Percentiles rank a stretch among this genome's conserved stretches.
These are phyloP conservation scores for Protea cynaroides DNA, from an alignment of 164 flowering plant genomes.

Conservation along the genomic window DNA sequence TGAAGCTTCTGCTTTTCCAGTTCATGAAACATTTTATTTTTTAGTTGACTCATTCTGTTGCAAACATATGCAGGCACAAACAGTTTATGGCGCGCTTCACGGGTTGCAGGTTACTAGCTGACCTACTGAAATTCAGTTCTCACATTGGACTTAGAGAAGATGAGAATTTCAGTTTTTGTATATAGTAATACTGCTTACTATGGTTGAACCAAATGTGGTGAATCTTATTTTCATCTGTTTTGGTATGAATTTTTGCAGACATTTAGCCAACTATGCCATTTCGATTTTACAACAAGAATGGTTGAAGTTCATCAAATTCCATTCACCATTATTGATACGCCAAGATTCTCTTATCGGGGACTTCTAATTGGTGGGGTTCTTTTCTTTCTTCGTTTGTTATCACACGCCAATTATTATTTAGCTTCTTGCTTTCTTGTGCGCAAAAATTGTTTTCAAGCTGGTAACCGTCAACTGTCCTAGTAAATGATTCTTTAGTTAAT, in stretches of 20 bases:
- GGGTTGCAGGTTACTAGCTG: slow-evolving; percentile 62
- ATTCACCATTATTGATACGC: slow-evolving; percentile 61
- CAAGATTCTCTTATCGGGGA: slow-evolving; percentile 80
- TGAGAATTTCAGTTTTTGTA: not conserved
- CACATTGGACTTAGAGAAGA: not conserved
- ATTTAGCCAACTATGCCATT: slow-evolving; percentile 72
- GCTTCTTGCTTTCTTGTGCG: not conserved
- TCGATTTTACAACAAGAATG: slow-evolving; percentile 41
- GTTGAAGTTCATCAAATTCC: slow-evolving; percentile 58
- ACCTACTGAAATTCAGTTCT: not conserved
- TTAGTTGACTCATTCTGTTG: slow-evolving; percentile 3
- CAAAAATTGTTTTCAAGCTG: too few species aligned
- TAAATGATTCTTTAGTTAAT: too few species aligned
- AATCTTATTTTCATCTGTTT: slow-evolving; percentile 1
- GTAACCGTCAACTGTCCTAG: too few species aligned
- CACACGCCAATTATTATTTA: not conserved
- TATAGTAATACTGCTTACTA: too few species aligned
- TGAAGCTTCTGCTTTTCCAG: not conserved
- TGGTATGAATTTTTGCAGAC: slow-evolving; percentile 44
- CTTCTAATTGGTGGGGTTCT: slow-evolving; percentile 68
- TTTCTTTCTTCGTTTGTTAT: not conserved
- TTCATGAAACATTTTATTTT: not conserved
- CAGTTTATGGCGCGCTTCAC: slow-evolving; percentile 88
- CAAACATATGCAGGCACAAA: slow-evolving; percentile 57
- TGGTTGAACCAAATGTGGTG: not conserved